These are phyloP conservation scores for Anaeramoeba flamelloides DNA, from an alignment of 78 protist species.

Conservation along the genomic window DNA sequence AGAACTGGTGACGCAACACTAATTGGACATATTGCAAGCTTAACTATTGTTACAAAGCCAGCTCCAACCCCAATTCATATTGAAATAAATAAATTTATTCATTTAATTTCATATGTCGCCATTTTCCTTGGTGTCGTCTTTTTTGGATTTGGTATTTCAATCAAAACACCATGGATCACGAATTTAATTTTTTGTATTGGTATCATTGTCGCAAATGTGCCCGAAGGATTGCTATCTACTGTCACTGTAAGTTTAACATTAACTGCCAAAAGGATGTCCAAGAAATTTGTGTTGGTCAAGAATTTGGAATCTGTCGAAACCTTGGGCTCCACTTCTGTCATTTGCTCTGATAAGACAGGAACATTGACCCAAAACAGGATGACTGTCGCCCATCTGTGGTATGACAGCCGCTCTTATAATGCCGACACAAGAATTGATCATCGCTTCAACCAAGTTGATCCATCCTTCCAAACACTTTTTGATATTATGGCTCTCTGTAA, in stretches of 20 bases:
- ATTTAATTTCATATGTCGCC: constrained; percentile 51
- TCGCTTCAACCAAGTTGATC: neutral
- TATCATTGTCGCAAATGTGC: constrained; percentile 43
- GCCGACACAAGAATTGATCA: neutral
- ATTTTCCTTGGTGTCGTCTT: constrained; percentile 34
- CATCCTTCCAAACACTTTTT: neutral
- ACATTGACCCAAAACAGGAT: constrained; percentile 56
- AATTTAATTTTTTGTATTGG: constrained; percentile 25
- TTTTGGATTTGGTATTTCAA: constrained; percentile 20
- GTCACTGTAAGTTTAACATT: constrained; percentile 68
- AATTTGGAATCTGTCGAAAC: constrained; percentile 76
- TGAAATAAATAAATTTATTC: constrained; percentile 59
- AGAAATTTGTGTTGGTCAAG: constrained; percentile 58
- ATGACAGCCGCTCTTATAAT: neutral
- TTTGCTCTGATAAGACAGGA: constrained; percentile 55
- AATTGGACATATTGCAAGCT: neutral
- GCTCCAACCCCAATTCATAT: constrained; percentile 35
- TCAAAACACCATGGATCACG: neutral
- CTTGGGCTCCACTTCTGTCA: constrained; percentile 60
- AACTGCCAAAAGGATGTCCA: constrained; percentile 61
- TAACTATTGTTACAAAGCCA: constrained; percentile 5
- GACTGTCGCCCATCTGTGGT: constrained; percentile 32
- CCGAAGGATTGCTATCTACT: constrained; percentile 82
- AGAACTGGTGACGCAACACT: neutral
- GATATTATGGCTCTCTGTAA: constrained; percentile 24